Percentiles rank a stretch among this genome's conserved stretches.
These are phyloP conservation scores for Solanum chmielewskii DNA, from an alignment of 257 asterid species.

Conservation along the genomic window DNA sequence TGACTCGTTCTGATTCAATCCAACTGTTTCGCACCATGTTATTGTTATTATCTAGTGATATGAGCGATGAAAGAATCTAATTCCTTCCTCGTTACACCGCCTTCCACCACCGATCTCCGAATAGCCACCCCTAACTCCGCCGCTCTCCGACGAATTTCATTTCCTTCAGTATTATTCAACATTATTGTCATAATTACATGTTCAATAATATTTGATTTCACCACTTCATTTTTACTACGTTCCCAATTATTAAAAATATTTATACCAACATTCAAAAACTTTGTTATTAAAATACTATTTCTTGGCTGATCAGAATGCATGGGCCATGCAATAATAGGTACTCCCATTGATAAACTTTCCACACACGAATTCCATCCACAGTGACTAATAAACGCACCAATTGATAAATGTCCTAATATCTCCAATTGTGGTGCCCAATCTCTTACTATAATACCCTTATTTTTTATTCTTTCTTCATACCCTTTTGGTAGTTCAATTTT, in stretches of 20 bases:
- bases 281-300: slow-evolving; percentile 24
- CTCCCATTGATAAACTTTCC: slow-evolving; percentile 53
- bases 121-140: slow-evolving; percentile 24
- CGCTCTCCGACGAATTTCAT: slow-evolving; percentile 28
- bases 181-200: slow-evolving; percentile 14
- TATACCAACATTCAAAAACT: slow-evolving; percentile 22
- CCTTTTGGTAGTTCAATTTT: slow-evolving; percentile 12
- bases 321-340: slow-evolving; percentile 60
- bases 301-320: slow-evolving; percentile 66
- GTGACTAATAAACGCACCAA: slow-evolving; percentile 49
- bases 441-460: slow-evolving; percentile 29
- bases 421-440: slow-evolving; percentile 63
- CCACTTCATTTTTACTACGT: slow-evolving; percentile 8
- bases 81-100: slow-evolving; percentile 24
- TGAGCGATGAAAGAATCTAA: slow-evolving; percentile 28
- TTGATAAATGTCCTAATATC: slow-evolving; percentile 26
- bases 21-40: no score
- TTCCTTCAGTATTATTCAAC: slow-evolving; percentile 22
- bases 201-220: slow-evolving; percentile 12
- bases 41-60: slow-evolving; percentile 10
- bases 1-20: background rate
- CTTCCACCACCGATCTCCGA: slow-evolving; percentile 27
- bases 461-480: slow-evolving; percentile 28
- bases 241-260: slow-evolving; percentile 27
- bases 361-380: slow-evolving; percentile 66